These are phyloP conservation scores for Groenewaldozyma sp. DNA, from an alignment of 1,139 yeast species.

Conservation along the genomic window DNA sequence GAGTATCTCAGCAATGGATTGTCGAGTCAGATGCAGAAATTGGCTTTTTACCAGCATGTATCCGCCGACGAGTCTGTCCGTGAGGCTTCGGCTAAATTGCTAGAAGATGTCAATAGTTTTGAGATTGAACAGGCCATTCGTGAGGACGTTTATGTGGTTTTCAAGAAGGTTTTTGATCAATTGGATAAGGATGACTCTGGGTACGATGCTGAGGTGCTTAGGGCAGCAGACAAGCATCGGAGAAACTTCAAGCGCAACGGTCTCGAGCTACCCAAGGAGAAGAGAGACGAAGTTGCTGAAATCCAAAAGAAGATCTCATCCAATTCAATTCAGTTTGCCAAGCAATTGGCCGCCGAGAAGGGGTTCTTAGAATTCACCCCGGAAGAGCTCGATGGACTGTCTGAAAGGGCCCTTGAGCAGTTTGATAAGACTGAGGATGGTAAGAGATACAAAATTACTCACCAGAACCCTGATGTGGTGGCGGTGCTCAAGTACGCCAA, in stretches of 20 bases:
- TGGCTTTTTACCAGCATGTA: slow-evolving; percentile 62
- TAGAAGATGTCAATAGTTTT: slow-evolving; percentile 45
- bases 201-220: slow-evolving; percentile 45
- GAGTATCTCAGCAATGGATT: slow-evolving; percentile 43
- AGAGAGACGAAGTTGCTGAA: slow-evolving; percentile 47
- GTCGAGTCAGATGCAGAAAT: slow-evolving; percentile 37
- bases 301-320: slow-evolving; percentile 52
- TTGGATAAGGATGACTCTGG: slow-evolving; percentile 13
- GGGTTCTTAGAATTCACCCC: slow-evolving; percentile 49
- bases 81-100: slow-evolving; percentile 61
- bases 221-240: slow-evolving; percentile 49
- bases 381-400: slow-evolving; percentile 67
- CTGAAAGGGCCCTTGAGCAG: slow-evolving; percentile 49
- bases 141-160: slow-evolving; percentile 54
- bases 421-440: slow-evolving; percentile 44
- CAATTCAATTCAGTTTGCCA: slow-evolving; percentile 47
- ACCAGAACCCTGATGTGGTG: slow-evolving; percentile 68
- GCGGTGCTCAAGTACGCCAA: slow-evolving; percentile 70
- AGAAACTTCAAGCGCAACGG: slow-evolving; percentile 57
- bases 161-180: slow-evolving; percentile 34
- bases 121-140: slow-evolving; percentile 58
- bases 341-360: slow-evolving; percentile 63
- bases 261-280: slow-evolving; percentile 46
- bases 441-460: slow-evolving; percentile 53
- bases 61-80: slow-evolving; percentile 53